A percentile compares a stretch with the other conserved stretches of the same genome.
Evolutionary conservation across 2,329 filamentous ascomycete species (phyloP).

Genomic region (Blastomyces gilchristii): DNA sequence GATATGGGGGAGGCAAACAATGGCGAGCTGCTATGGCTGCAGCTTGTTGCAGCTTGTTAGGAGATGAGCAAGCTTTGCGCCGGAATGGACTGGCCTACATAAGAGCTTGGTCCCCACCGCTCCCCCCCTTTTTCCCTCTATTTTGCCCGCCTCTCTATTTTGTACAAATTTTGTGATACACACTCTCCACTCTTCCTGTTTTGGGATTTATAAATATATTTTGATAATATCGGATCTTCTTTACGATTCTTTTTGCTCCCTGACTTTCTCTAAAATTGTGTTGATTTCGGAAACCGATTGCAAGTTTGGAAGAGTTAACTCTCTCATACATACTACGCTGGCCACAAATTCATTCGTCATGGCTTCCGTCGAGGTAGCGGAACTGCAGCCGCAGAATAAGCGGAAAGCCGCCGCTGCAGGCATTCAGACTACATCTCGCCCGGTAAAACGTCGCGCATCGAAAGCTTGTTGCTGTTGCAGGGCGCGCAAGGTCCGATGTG

Average conservation of each 20-base stretch:
- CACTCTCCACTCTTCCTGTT: background rate
- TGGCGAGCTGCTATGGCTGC: slow-evolving; percentile 8
- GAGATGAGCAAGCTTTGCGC: slow-evolving; percentile 18
- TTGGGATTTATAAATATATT: background rate
- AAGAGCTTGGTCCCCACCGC: slow-evolving; percentile 13
- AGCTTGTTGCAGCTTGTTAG: slow-evolving; percentile 7
- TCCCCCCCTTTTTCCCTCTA: background rate
- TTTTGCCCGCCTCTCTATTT: slow-evolving; percentile 1
- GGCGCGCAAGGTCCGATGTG: slow-evolving; percentile 43
- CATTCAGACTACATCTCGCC: slow-evolving; percentile 43
- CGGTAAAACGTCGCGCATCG: slow-evolving; percentile 57
- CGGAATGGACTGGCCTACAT: slow-evolving; percentile 13
- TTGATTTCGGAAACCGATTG: background rate
- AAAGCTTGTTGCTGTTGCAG: slow-evolving; percentile 45
- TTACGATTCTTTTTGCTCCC: background rate
- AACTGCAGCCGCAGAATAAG: slow-evolving; percentile 37
- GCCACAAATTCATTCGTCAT: slow-evolving; percentile 15
- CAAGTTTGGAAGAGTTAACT: background rate
- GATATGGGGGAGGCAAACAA: slow-evolving; percentile 22
- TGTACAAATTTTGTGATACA: background rate
- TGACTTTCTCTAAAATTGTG: background rate
- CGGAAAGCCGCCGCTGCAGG: slow-evolving; percentile 49
- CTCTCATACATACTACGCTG: background rate
- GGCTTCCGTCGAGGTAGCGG: slow-evolving; percentile 16
- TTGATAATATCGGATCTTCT: background rate